Percentiles rank a stretch among this genome's conserved stretches.
These are phyloP conservation scores for Penicillium atrosanguineum DNA, from an alignment of 495 filamentous ascomycete species.

Conservation along the genomic window DNA sequence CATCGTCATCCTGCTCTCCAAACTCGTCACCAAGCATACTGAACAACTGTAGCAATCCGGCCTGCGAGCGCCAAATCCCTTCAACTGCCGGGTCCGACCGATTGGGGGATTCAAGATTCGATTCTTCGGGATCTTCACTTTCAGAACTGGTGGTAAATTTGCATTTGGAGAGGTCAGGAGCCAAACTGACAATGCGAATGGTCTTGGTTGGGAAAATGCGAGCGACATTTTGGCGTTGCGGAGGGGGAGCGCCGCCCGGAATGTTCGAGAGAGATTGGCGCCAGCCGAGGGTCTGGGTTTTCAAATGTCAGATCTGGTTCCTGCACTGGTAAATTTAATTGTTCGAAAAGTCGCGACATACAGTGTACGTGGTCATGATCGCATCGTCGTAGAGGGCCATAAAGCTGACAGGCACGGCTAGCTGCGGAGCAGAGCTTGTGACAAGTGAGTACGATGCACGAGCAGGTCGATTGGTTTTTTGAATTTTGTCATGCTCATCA, in stretches of 20 bases:
- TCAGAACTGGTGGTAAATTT: neutral
- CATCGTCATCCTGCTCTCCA: constrained; percentile 16
- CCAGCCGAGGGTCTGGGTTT: constrained; percentile 35
- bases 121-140: neutral
- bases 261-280: constrained; percentile 21
- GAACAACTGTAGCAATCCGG: constrained; percentile 28
- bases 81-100: constrained; percentile 4
- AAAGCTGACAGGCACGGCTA: constrained; percentile 38
- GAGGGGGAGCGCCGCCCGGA: constrained; percentile 13
- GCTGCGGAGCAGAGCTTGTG: constrained; percentile 34
- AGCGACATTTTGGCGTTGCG: constrained; percentile 17
- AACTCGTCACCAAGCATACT: constrained; percentile 30
- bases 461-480: constrained; percentile 20
- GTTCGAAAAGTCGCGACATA: constrained; percentile 11
- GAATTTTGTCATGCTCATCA: constrained; percentile 31
- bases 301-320: constrained; percentile 7
- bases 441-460: constrained; percentile 37
- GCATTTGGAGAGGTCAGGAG: constrained; percentile 18
- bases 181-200: constrained; percentile 37
- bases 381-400: constrained; percentile 40
- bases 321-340: neutral
- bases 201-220: constrained; percentile 40
- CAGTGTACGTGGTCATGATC: constrained; percentile 41
- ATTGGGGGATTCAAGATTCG: neutral
- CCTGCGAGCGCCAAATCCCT: constrained; percentile 22